A percentile compares a stretch with the other conserved stretches of the same genome.
Conservation (phyloP, 2,329 filamentous ascomycete species). For the Clonostachys rosea region DNA sequence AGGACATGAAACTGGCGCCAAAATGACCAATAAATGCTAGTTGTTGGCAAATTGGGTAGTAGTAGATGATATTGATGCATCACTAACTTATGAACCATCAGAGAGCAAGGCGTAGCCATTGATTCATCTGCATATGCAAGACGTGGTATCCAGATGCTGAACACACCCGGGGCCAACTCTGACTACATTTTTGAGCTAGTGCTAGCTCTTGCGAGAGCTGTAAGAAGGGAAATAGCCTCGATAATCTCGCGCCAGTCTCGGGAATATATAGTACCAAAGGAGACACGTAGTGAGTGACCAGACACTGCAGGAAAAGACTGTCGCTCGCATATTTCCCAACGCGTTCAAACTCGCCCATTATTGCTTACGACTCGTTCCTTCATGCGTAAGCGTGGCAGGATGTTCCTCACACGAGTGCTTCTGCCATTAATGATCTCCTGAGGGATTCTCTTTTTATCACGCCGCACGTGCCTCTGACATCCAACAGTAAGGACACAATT, state of each 20-base stretch:
- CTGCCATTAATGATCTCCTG: conserved; percentile 22
- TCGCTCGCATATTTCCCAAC: conserved; percentile 26
- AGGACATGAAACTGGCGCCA: conserved; percentile 28
- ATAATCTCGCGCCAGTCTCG: conserved; percentile 20
- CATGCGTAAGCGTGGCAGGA: conserved; percentile 21
- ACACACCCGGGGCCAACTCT: conserved; percentile 38
- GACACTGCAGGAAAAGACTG: conserved; percentile 21
- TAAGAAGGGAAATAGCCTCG: conserved; percentile 20
- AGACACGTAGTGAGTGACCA: conserved; percentile 32
- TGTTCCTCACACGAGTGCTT: conserved; percentile 19
- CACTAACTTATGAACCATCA: conserved; percentile 30
- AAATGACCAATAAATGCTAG: conserved; percentile 30
- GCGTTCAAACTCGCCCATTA: conserved; percentile 21
- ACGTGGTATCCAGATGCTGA: conserved; percentile 34
- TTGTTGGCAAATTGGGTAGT: conserved; percentile 23
- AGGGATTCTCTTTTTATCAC: conserved; percentile 23
- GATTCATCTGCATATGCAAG: conserved; percentile 29
- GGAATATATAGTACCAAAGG: conserved; percentile 25
- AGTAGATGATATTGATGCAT: conserved; percentile 25
- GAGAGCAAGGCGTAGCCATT: conserved; percentile 41
- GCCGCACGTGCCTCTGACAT: conserved; percentile 28
- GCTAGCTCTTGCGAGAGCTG: conserved; percentile 23
- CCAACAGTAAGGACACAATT: conserved; percentile 22
- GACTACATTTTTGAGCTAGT: conserved; percentile 32
- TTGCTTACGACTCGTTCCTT: conserved; percentile 27